Conservation (phyloP, 805 yeast genomes). For the Zygosaccharomyces bailii region DNA sequence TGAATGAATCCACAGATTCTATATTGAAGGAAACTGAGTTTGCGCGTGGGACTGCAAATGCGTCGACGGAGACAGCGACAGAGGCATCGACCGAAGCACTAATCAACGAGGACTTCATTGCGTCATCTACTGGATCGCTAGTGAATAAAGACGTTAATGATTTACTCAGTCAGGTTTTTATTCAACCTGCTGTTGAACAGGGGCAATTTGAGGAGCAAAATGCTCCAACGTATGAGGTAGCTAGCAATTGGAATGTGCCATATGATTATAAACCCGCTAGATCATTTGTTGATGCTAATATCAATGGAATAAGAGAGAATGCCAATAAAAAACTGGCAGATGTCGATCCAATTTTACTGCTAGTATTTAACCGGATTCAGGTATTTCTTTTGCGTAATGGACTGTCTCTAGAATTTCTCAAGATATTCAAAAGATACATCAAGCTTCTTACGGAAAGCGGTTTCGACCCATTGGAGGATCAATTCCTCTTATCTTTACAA, state of each 20-base stretch:
- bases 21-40: conserved; percentile 2
- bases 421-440: conserved; percentile 25
- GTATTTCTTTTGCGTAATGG: conserved; percentile 25
- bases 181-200: not conserved
- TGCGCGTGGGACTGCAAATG: conserved; percentile 10
- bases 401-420: conserved; percentile 28
- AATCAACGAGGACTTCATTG: conserved; percentile 12
- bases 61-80: conserved; percentile 13
- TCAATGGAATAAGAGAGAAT: not conserved
- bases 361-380: conserved; percentile 26
- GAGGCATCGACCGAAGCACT: conserved; percentile 7
- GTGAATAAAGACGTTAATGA: conserved; percentile 17
- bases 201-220: not conserved
- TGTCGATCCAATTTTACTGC: conserved; percentile 14
- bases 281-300: too few species aligned
- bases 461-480: conserved; percentile 25
- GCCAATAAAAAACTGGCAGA: not conserved
- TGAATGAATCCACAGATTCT: conserved; percentile 5
- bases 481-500: conserved; percentile 20
- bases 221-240: not conserved
- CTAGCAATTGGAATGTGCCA: not conserved
- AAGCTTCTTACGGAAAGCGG: conserved; percentile 17
- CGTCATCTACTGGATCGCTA: conserved; percentile 23
- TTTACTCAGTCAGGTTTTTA: conserved; percentile 11
- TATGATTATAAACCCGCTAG: too few species aligned